Conservation (phyloP, 2,329 filamentous ascomycete genomes). For the Capronia coronata region DNA sequence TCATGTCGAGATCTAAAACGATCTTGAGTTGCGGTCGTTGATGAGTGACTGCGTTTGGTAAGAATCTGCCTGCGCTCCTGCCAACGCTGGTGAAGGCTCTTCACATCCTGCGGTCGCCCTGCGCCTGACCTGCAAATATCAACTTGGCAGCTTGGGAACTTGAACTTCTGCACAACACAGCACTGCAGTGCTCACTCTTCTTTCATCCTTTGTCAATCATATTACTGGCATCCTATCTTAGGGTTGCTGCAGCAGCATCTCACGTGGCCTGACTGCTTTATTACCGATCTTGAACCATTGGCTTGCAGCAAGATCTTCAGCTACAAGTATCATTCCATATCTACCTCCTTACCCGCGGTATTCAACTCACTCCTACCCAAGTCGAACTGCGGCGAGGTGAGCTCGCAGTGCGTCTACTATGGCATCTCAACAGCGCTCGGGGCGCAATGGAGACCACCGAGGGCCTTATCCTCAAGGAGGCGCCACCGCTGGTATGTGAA, state of each 20-base stretch:
- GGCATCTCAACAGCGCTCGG: background rate
- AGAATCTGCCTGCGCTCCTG: background rate
- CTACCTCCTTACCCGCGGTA: background rate
- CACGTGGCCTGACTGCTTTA: no score
- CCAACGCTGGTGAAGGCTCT: background rate
- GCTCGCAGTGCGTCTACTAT: background rate
- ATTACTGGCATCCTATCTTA: no score
- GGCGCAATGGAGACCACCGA: conserved; percentile 1
- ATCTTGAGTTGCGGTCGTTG: background rate
- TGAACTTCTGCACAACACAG: no score
- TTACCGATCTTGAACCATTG: background rate
- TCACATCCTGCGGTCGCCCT: background rate
- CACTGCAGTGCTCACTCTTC: no score
- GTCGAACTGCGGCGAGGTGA: no score
- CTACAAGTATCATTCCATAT: background rate
- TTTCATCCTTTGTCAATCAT: no score
- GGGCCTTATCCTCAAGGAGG: background rate
- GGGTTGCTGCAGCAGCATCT: no score
- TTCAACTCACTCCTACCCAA: background rate
- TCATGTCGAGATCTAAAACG: background rate
- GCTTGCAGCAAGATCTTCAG: background rate
- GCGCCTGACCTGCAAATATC: no score
- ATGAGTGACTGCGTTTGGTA: background rate
- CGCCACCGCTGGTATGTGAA: conserved; percentile 2
- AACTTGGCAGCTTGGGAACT: no score